A percentile compares a stretch with the other conserved stretches of the same genome.
phyloP scores from a whole-genome alignment of 371 early-diverging fungal species.

The Syncephalastrum sp. region DNA sequence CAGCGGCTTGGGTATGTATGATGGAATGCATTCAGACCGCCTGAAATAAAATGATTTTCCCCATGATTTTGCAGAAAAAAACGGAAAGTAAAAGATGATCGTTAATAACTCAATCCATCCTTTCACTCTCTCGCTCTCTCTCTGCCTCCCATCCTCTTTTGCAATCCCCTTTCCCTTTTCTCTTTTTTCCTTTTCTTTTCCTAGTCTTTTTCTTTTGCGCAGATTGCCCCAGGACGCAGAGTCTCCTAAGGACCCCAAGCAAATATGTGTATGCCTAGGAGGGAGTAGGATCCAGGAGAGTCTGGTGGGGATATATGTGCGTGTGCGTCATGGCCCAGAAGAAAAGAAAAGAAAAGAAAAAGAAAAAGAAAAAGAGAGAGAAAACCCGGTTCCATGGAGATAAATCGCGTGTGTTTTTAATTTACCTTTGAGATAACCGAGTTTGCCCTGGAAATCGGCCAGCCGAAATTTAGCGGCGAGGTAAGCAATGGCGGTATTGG shows the following conservation, averaged over 20 bases:
- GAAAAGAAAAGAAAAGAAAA: background rate
- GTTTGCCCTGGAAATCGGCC: conserved; percentile 35
- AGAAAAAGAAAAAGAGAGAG: background rate
- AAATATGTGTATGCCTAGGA: too few relatives aligned
- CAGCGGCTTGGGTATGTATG: conserved; percentile 8
- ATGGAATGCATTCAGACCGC: conserved; percentile 8
- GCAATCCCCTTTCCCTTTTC: conserved; percentile 1
- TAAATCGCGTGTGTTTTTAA: too few relatives aligned
- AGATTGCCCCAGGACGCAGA: background rate
- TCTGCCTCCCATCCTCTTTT: background rate
- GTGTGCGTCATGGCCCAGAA: background rate
- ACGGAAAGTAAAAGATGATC: background rate
- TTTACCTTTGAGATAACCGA: conserved; percentile 56
- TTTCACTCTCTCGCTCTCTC: too few relatives aligned
- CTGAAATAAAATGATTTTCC: background rate
- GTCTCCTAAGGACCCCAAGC: background rate
- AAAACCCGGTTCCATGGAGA: too few relatives aligned
- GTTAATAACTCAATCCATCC: background rate
- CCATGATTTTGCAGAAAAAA: background rate
- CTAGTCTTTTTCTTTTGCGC: background rate
- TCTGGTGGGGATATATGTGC: too few relatives aligned
- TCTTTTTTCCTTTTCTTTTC: conserved; percentile 4
- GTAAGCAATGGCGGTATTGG: conserved; percentile 44
- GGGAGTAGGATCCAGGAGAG: too few relatives aligned
- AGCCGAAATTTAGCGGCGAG: conserved; percentile 36